Conservation (phyloP, 352 stramenopile genomes). For the Globisporangium heterothallicum region DNA sequence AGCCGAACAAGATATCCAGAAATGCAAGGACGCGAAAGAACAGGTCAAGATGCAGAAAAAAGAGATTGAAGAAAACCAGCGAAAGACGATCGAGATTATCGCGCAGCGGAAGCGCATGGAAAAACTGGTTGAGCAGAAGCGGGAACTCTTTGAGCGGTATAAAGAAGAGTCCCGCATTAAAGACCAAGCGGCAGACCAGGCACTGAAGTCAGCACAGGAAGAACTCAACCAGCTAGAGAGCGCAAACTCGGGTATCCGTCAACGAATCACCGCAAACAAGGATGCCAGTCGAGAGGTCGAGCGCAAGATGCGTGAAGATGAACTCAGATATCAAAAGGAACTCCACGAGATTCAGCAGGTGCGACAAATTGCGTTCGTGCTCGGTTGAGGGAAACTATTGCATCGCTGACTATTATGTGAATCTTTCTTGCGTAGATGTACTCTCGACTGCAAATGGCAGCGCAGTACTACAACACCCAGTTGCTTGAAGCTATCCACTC, state of each 20-base stretch:
- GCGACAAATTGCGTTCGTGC: conserved; percentile 1
- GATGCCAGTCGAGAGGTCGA: conserved; percentile 55
- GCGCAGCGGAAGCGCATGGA: conserved; percentile 66
- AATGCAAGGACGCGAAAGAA: conserved; percentile 66
- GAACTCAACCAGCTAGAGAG: conserved; percentile 55
- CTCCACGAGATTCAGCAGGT: conserved; percentile 61
- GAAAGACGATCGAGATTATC: conserved; percentile 43
- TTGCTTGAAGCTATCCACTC: conserved; percentile 42
- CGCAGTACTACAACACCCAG: conserved; percentile 66
- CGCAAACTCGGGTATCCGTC: conserved; percentile 37
- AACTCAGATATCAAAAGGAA: conserved; percentile 58
- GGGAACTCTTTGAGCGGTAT: conserved; percentile 55
- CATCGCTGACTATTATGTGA: conserved; percentile 3
- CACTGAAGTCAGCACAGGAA: conserved; percentile 41
- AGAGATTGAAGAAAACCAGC: conserved; percentile 46
- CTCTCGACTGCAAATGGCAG: conserved; percentile 46
- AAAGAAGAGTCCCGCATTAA: conserved; percentile 61
- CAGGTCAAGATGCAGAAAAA: conserved; percentile 54
- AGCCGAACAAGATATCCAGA: conserved; percentile 54
- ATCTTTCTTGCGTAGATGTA: conserved; percentile 46
- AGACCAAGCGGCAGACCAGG: conserved; percentile 50
- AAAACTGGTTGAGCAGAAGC: conserved; percentile 68
- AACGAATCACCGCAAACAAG: conserved; percentile 48
- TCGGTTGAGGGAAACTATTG: neutral
- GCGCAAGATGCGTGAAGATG: conserved; percentile 57